These are phyloP conservation scores for Pseudopithomyces maydicus DNA, from an alignment of 2,329 filamentous ascomycete species.

Conservation along the genomic window DNA sequence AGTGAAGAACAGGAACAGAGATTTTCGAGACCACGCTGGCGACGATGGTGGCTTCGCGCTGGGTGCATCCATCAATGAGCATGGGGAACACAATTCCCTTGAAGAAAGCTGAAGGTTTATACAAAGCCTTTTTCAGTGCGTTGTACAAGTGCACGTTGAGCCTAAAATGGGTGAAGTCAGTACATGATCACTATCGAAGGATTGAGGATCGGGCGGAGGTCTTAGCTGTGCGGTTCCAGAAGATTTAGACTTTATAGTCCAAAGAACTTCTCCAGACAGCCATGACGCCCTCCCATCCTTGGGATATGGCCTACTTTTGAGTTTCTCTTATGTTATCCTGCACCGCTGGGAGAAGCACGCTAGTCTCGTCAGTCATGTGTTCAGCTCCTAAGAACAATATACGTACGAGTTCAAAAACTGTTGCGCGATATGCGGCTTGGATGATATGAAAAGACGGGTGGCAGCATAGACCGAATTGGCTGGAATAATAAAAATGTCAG, in stretches of 20 bases:
- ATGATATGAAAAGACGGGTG: slow-evolving; percentile 89
- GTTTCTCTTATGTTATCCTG: slow-evolving; percentile 92
- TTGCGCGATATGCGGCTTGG: slow-evolving; percentile 78
- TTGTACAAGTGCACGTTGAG: slow-evolving; percentile 96
- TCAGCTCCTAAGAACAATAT: no score
- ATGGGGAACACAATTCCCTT: slow-evolving; percentile 94
- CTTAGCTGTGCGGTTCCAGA: no score
- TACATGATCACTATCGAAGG: background rate
- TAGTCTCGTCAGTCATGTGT: slow-evolving; percentile 34
- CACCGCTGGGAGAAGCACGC: slow-evolving; percentile 86
- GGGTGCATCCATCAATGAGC: slow-evolving; percentile 82
- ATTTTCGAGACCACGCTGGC: slow-evolving; percentile 83
- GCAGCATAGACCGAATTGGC: slow-evolving; percentile 84
- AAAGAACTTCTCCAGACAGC: no score
- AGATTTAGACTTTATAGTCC: no score
- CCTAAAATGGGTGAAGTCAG: slow-evolving; percentile 60
- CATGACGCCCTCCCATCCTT: no score
- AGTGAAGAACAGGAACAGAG: slow-evolving; percentile 88
- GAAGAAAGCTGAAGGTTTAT: slow-evolving; percentile 96
- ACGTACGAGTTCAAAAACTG: slow-evolving; percentile 70
- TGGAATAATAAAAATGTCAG: no score
- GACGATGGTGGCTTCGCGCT: slow-evolving; percentile 91
- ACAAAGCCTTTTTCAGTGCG: slow-evolving; percentile 86
- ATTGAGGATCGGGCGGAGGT: no score
- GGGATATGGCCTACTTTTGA: slow-evolving; percentile 52